Evolutionary conservation across 331 rosid genomes (phyloP).

Genomic region (Pyracantha coccinea): DNA sequence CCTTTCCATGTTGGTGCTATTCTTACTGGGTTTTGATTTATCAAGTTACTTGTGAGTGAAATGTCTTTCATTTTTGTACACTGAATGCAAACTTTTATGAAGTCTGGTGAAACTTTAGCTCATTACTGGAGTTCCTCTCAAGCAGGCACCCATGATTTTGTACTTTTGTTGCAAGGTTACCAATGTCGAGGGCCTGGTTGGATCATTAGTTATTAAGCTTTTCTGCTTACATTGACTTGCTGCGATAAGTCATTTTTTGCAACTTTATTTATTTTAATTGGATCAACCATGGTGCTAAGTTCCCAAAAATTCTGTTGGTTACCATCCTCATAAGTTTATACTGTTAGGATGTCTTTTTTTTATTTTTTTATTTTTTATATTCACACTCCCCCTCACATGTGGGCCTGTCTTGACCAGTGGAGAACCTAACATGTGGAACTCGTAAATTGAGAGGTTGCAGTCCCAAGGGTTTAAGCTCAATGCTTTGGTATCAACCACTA

Average conservation of each 20-base stretch:
- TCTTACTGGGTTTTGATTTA: slow-evolving; percentile 14
- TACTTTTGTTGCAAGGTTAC: neutral
- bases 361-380: no score
- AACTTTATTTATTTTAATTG: neutral
- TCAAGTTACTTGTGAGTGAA: slow-evolving; percentile 28
- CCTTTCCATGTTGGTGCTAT: slow-evolving; percentile 5
- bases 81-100: neutral
- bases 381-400: no score
- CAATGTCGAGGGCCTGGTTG: slow-evolving; percentile 13
- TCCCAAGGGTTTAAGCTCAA: no score
- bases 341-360: no score
- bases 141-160: slow-evolving; percentile 22
- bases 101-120: neutral
- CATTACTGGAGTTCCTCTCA: slow-evolving; percentile 34
- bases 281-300: neutral
- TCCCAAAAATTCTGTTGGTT: no score
- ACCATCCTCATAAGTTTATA: no score
- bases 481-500: no score
- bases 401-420: no score
- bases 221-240: slow-evolving; percentile 14
- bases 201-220: slow-evolving; percentile 37
- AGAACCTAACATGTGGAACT: no score
- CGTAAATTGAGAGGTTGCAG: no score
- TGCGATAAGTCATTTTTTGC: neutral
- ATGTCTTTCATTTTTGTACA: neutral